These are phyloP conservation scores for Exserohilum turcica DNA, from an alignment of 2,329 filamentous ascomycete species.

Conservation along the genomic window DNA sequence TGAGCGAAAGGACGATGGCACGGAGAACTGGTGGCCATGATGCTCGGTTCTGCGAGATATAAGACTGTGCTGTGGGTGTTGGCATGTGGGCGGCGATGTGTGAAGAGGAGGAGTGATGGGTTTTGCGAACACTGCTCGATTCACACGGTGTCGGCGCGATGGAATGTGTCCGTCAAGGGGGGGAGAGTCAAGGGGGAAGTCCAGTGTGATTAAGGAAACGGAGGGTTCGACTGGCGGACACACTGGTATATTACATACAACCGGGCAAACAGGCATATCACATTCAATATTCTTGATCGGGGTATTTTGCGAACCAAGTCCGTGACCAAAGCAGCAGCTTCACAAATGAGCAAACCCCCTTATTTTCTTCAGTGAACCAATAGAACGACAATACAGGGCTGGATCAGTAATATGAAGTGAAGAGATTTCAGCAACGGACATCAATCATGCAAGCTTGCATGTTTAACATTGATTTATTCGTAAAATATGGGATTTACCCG, in stretches of 20 bases:
- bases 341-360: background rate
- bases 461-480: constrained; percentile 2
- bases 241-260: background rate
- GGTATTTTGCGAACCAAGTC: background rate
- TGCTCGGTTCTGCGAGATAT: constrained; percentile 5
- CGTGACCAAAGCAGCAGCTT: background rate
- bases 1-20: background rate
- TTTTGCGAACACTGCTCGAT: constrained; percentile 11
- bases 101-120: constrained; percentile 21
- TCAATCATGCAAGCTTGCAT: too few species aligned
- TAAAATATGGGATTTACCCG: background rate
- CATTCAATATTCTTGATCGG: too few species aligned
- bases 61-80: background rate
- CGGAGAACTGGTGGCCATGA: background rate
- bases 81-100: constrained; percentile 2
- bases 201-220: background rate
- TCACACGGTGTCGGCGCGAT: background rate
- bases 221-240: constrained; percentile 17
- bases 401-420: too few species aligned
- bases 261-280: background rate
- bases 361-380: background rate
- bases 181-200: too few species aligned
- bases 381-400: background rate
- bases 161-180: background rate
- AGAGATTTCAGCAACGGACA: background rate